A percentile compares a stretch with the other conserved stretches of the same genome.
Conservation (phyloP, 176 grass and related monocot species). For the Cocos nucifera region DNA sequence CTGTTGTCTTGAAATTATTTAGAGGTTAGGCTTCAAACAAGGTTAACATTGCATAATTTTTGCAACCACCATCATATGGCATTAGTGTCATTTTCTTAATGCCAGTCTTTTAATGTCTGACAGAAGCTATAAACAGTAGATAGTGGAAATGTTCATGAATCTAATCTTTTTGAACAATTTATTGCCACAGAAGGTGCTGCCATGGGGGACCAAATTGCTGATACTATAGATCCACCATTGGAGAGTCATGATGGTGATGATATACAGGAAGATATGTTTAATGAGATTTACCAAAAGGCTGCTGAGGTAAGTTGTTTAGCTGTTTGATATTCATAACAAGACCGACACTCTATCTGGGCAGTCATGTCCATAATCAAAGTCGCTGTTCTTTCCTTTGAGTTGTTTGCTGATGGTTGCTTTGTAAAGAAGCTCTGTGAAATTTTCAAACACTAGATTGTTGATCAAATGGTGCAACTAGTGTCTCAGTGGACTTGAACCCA, state of each 20-base stretch:
- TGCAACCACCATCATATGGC: too few species aligned
- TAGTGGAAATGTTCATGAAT: neutral
- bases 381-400: neutral
- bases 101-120: too few species aligned
- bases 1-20: too few species aligned
- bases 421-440: too few species aligned
- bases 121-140: too few species aligned
- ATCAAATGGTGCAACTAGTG: too few species aligned
- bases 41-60: too few species aligned
- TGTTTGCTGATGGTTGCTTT: too few species aligned
- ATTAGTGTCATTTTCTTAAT: too few species aligned
- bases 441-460: too few species aligned
- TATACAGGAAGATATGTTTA: constrained; percentile 59
- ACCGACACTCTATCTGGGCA: neutral
- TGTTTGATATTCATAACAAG: constrained; percentile 11
- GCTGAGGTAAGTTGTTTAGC: constrained; percentile 35
- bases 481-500: too few species aligned
- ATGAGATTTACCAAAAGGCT: constrained; percentile 52
- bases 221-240: constrained; percentile 23
- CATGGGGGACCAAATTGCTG: constrained; percentile 9
- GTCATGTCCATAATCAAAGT: neutral
- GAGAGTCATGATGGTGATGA: constrained; percentile 28
- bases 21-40: too few species aligned
- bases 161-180: neutral
- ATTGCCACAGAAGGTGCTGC: constrained; percentile 15